These are phyloP conservation scores for Ustilago trichophora DNA, from an alignment of 1,284 basidiomycete species.

Conservation along the genomic window DNA sequence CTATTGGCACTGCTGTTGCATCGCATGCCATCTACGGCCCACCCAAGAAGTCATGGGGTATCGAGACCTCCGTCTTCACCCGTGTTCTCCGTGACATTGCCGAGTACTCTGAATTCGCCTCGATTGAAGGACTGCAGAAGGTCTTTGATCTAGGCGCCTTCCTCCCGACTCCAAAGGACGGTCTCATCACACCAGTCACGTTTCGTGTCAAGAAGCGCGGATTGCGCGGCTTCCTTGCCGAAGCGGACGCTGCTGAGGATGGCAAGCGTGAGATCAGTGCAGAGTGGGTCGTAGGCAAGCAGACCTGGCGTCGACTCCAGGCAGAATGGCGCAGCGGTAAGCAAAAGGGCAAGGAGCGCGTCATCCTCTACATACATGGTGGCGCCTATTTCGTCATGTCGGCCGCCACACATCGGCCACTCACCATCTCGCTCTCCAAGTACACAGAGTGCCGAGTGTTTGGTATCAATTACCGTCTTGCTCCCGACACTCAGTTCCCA, in stretches of 20 bases:
- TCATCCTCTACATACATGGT: conserved; percentile 93
- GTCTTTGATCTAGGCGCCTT: conserved; percentile 83
- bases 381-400: conserved; percentile 96
- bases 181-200: conserved; percentile 92
- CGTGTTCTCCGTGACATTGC: conserved; percentile 86
- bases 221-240: conserved; percentile 79
- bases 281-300: conserved; percentile 95
- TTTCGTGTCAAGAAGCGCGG: conserved; percentile 81
- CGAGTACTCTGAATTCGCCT: conserved; percentile 82
- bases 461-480: conserved; percentile 94
- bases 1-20: conserved; percentile 61
- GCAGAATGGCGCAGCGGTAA: conserved; percentile 73
- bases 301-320: conserved; percentile 87
- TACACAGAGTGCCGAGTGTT: conserved; percentile 92
- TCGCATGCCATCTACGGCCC: conserved; percentile 73
- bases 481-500: conserved; percentile 92
- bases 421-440: conserved; percentile 91
- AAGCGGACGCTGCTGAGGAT: conserved; percentile 77
- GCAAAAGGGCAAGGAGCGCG: conserved; percentile 74
- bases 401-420: conserved; percentile 88
- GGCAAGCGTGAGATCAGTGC: conserved; percentile 84
- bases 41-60: conserved; percentile 83
- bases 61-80: conserved; percentile 73
- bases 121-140: conserved; percentile 76
- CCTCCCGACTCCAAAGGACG: conserved; percentile 89